A percentile compares a stretch with the other conserved stretches of the same genome.
These are phyloP conservation scores for Phaeosphaeriaceae sp. DNA, from an alignment of 2,329 filamentous ascomycete genomes.

Conservation along the genomic window DNA sequence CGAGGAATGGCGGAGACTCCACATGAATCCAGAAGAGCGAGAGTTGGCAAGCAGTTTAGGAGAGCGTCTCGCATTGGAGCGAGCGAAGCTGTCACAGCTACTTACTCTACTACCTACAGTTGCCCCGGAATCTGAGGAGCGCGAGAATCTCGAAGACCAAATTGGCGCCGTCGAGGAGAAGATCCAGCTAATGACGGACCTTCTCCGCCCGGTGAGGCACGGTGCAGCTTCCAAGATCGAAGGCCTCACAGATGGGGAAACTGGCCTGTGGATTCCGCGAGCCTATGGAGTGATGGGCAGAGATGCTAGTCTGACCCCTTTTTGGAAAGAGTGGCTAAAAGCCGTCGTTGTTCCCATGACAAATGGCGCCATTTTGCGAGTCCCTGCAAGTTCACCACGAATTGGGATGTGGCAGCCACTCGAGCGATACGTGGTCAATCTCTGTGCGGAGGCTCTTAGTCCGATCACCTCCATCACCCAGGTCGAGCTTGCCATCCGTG, in stretches of 20 bases:
- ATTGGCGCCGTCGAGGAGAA: conserved; percentile 97
- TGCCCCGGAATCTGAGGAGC: conserved; percentile 77
- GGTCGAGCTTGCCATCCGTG: conserved; percentile 87
- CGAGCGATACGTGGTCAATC: conserved; percentile 94
- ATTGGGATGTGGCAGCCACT: conserved; percentile 95
- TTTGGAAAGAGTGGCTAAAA: conserved; percentile 99
- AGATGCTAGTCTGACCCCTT: conserved; percentile 80
- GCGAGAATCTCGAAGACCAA: conserved; percentile 88
- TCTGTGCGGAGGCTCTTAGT: conserved; percentile 93
- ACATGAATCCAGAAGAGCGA: conserved; percentile 89
- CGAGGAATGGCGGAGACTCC: conserved; percentile 60
- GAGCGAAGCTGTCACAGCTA: conserved; percentile 87
- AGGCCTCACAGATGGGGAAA: conserved; percentile 92
- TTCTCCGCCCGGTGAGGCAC: conserved; percentile 88
- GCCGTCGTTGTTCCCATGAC: conserved; percentile 96
- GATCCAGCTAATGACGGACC: conserved; percentile 94
- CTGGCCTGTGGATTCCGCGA: conserved; percentile 91
- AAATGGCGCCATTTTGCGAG: conserved; percentile 79
- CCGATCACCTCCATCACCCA: conserved; percentile 94
- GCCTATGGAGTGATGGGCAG: conserved; percentile 91
- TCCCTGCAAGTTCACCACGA: conserved; percentile 86
- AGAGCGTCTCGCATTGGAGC: conserved; percentile 82
- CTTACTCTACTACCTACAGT: conserved; percentile 82
- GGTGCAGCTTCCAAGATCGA: conserved; percentile 97
- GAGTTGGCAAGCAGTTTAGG: conserved; percentile 92